Percentiles rank a stretch among this genome's conserved stretches.
These are phyloP conservation scores for Glonium stellatum DNA, from an alignment of 495 filamentous ascomycete genomes.

Conservation along the genomic window DNA sequence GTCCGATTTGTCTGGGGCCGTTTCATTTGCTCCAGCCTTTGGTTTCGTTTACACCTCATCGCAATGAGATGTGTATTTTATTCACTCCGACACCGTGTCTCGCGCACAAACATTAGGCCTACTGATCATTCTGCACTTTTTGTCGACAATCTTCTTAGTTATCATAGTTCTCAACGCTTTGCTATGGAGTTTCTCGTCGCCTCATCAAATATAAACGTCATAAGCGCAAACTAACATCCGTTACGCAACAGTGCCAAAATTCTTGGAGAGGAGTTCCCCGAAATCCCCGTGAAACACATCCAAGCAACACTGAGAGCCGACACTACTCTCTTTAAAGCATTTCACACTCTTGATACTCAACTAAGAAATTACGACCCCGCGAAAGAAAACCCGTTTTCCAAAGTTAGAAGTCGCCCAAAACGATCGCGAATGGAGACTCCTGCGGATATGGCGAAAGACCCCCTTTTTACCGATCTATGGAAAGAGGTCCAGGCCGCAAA, in stretches of 20 bases:
- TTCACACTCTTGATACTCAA: constrained; percentile 38
- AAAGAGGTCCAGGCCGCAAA: constrained; percentile 23
- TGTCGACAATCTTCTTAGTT: no score
- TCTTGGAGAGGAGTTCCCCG: constrained; percentile 43
- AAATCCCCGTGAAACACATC: constrained; percentile 44
- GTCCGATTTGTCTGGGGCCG: not conserved
- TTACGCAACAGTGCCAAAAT: constrained; percentile 21
- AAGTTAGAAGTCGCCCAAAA: not conserved
- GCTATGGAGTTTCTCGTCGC: no score
- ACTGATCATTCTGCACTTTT: no score
- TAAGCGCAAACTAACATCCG: not conserved
- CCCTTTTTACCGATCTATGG: not conserved
- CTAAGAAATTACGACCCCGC: constrained; percentile 31
- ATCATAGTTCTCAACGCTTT: no score
- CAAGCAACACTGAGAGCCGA: constrained; percentile 37
- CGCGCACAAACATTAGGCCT: not conserved
- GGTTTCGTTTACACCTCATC: not conserved
- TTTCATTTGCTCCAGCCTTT: not conserved
- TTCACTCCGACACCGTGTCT: not conserved
- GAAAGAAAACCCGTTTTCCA: constrained; percentile 28
- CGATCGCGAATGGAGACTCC: not conserved
- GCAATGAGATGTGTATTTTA: not conserved
- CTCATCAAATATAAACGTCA: no score
- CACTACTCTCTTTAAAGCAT: constrained; percentile 41
- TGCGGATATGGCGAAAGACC: not conserved